These are phyloP conservation scores for Lanzia echinophila DNA, from an alignment of 2,329 filamentous ascomycete genomes.

Conservation along the genomic window DNA sequence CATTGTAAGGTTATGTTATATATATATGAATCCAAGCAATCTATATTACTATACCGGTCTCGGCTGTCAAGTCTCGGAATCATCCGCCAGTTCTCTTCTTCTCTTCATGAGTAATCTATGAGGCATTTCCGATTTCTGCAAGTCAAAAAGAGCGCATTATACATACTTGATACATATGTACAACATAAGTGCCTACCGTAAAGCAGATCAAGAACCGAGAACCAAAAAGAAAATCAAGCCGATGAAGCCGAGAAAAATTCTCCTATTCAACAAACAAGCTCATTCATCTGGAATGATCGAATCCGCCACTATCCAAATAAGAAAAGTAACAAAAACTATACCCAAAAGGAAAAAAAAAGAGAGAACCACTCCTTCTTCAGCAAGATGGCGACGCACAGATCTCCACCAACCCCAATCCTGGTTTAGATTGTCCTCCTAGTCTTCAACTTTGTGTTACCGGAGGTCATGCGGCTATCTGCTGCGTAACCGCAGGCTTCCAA, in stretches of 20 bases:
- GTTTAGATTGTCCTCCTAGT: neutral
- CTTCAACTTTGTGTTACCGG: neutral
- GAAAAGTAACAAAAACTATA: neutral
- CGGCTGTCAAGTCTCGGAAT: neutral
- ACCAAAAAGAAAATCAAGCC: neutral
- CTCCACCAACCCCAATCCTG: conserved; percentile 3
- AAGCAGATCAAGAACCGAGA: neutral
- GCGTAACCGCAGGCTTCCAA: conserved; percentile 4
- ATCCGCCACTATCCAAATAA: neutral
- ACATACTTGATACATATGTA: neutral
- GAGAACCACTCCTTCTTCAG: neutral
- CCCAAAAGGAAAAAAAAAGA: neutral
- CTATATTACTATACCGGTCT: neutral
- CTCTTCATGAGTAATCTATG: neutral
- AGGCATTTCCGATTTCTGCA: neutral
- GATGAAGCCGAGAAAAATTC: neutral
- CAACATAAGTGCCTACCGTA: neutral
- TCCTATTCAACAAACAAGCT: neutral
- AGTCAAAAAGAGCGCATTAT: neutral
- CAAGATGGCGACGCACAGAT: conserved; percentile 11
- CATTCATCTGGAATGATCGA: neutral
- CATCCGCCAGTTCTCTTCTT: neutral
- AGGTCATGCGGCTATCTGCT: conserved; percentile 2
- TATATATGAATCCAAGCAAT: neutral
- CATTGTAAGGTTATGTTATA: neutral